Evolutionary conservation across 495 filamentous ascomycete species (phyloP).

Genomic region (Hypoxylon lienhwacheense): DNA sequence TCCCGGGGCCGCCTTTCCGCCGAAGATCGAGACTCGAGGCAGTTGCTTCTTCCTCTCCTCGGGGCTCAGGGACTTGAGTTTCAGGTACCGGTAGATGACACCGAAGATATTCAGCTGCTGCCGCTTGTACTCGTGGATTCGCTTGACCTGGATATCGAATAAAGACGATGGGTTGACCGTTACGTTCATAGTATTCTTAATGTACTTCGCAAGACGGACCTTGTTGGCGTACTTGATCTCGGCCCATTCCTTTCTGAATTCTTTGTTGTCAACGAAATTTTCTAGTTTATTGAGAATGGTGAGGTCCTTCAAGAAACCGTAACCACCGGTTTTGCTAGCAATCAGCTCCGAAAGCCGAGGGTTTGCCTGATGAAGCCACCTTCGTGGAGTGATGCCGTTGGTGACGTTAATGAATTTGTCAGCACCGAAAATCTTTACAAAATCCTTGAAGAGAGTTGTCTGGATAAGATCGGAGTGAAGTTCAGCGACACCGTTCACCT

Average conservation of each 20-base stretch:
- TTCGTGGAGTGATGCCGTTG: slow-evolving; percentile 91
- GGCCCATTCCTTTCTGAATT: slow-evolving; percentile 87
- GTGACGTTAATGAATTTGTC: slow-evolving; percentile 99
- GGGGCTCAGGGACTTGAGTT: slow-evolving; percentile 78
- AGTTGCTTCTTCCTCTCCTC: slow-evolving; percentile 86
- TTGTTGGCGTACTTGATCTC: slow-evolving; percentile 76
- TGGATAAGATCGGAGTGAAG: slow-evolving; percentile 95
- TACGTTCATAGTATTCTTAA: slow-evolving; percentile 76
- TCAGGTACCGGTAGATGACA: slow-evolving; percentile 91
- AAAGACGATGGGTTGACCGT: slow-evolving; percentile 83
- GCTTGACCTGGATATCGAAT: slow-evolving; percentile 97
- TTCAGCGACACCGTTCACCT: slow-evolving; percentile 98
- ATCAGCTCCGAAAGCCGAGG: slow-evolving; percentile 90
- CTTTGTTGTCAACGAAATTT: slow-evolving; percentile 75
- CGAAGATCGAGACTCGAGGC: slow-evolving; percentile 95
- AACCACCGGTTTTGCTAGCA: slow-evolving; percentile 79
- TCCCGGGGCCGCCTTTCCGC: slow-evolving; percentile 94
- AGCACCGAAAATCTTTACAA: slow-evolving; percentile 86
- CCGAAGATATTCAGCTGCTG: slow-evolving; percentile 99
- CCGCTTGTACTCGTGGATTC: slow-evolving; percentile 99
- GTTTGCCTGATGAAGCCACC: slow-evolving; percentile 98
- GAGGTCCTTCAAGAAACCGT: slow-evolving; percentile 84
- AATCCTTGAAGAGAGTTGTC: slow-evolving; percentile 99
- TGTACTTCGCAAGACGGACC: slow-evolving; percentile 83
- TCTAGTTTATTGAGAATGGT: slow-evolving; percentile 84